A percentile compares a stretch with the other conserved stretches of the same genome.
phyloP scores from a whole-genome alignment of 805 yeast genomes.

The Myxozyma melibiosi region DNA sequence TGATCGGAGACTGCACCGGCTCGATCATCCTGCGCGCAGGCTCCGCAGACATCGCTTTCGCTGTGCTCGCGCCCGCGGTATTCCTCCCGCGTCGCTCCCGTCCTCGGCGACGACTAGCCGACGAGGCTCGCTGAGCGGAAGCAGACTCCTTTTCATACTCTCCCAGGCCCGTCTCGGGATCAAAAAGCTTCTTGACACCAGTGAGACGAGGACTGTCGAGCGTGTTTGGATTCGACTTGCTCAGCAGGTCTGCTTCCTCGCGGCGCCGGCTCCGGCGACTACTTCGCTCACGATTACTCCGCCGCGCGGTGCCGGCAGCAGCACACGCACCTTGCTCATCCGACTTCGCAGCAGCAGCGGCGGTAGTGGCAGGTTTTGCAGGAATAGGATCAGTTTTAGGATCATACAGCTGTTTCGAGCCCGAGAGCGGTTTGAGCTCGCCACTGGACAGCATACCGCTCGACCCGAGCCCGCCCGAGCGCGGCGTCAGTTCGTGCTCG shows the following conservation, averaged over 20 bases:
- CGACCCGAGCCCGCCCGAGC: not conserved
- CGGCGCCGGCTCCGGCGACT: constrained; percentile 9
- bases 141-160: not conserved
- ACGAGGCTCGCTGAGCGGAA: not conserved
- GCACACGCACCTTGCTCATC: not conserved
- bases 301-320: constrained; percentile 1
- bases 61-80: not conserved
- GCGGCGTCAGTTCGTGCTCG: not conserved
- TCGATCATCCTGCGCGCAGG: not conserved
- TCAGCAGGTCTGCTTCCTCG: constrained; percentile 7
- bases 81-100: constrained; percentile 4
- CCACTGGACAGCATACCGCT: constrained; percentile 3
- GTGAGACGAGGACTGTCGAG: not conserved
- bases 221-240: not conserved
- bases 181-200: constrained; percentile 9
- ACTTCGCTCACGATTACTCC: constrained; percentile 13
- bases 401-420: constrained; percentile 26
- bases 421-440: not conserved
- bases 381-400: constrained; percentile 28
- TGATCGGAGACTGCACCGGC: not conserved
- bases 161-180: constrained; percentile 15
- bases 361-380: constrained; percentile 4
- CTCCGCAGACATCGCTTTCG: not conserved
- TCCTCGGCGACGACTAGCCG: not conserved
- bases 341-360: not conserved